Base-by-base conservation (phyloP, 371 early-diverging fungal genomes). In the Apophysomyces sp. region DNA sequence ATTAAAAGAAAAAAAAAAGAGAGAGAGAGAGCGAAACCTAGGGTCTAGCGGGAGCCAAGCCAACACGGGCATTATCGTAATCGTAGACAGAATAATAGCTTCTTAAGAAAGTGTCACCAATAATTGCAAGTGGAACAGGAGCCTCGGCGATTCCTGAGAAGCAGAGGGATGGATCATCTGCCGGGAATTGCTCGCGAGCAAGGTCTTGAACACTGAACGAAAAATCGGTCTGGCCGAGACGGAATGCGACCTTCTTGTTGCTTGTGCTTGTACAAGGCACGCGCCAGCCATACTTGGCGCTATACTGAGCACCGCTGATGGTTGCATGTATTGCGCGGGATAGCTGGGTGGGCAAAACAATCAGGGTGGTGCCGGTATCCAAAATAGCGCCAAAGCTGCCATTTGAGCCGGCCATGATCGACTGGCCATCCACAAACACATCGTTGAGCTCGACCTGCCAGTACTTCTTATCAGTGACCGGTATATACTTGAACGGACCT, bases 371-470 rank as follows among this genome's bases (percentile, higher is more conserved):
- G 60, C 80, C 77, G 12, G 77, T 76, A 49, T 82, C 80, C 34
- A 77, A 67, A 53, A 74, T 72, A 52, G 75, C 73, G 8, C 34
- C 52, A 29, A 53, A 28, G 29, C 15, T 29, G 27, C 29, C 32
- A 52, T 5, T 2, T 8, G 32, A 5, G 53, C 32, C 32, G 27
- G 26, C 28, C 53, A 28, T 53, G 29, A 53, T 5, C 2, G 30
- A 30, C 26, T 53, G 49, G 6, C 67, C 69, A 13, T 70, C 66
- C 21, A 82, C 61, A 3, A 67, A 62, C 31, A 85, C 55, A 11
- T 71, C 70, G 2, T 70, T 78, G 44, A 83, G 61, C 13, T 71
- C 62, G 3, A 83, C 71, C 62, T 82, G 82, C 85, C 85, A 85
- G 44, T 83, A 83, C 44, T 72, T 72, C 62, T 73, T 64, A 24